Evolutionary conservation across 116 monocot genomes (phyloP).

Genomic region (Trichopus zeylanicus): DNA sequence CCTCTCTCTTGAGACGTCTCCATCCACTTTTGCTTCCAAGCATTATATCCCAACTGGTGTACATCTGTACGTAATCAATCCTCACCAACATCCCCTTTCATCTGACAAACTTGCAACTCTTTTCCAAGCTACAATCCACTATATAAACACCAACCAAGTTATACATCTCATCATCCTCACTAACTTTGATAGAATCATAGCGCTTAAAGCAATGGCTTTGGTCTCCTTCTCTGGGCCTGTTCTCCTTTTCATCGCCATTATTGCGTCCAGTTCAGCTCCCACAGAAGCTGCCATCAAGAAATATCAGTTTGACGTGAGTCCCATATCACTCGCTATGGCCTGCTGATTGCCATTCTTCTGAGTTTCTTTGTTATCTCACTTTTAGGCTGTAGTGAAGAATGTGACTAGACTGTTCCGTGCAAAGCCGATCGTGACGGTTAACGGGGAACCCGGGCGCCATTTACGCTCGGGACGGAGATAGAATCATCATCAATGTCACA

Average conservation of each 20-base stretch:
- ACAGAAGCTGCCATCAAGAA: slow-evolving; percentile 39
- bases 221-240: neutral
- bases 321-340: neutral
- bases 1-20: slow-evolving; percentile 11
- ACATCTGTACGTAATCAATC: neutral
- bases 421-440: slow-evolving; percentile 52
- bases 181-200: too few species aligned
- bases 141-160: neutral
- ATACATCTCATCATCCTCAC: neutral
- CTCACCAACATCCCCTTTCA: slow-evolving; percentile 1
- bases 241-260: slow-evolving; percentile 11
- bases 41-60: slow-evolving; percentile 8
- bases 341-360: neutral
- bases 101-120: slow-evolving; percentile 10
- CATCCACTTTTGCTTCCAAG: slow-evolving; percentile 33
- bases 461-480: slow-evolving; percentile 58
- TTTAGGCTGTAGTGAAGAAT: slow-evolving; percentile 55
- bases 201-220: slow-evolving; percentile 7
- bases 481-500: slow-evolving; percentile 54
- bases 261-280: slow-evolving; percentile 5
- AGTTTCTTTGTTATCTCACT: slow-evolving; percentile 4
- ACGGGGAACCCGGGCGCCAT: slow-evolving; percentile 62
- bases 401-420: slow-evolving; percentile 55
- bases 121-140: neutral
- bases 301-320: slow-evolving; percentile 61